phyloP scores from a whole-genome alignment of 129 eudicot genomes.

The Deinandra increscens region DNA sequence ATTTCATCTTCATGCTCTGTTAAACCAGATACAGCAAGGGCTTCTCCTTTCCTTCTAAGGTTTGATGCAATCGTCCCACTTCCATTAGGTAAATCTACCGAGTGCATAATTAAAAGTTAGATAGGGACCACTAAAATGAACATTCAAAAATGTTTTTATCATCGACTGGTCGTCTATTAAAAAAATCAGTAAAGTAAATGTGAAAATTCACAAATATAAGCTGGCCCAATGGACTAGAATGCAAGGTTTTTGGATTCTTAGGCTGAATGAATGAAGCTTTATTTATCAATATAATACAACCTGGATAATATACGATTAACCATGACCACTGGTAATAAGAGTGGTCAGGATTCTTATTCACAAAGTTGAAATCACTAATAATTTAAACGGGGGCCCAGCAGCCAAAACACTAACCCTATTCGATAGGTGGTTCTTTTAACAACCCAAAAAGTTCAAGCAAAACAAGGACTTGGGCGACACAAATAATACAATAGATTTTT shows the following conservation, averaged over 20 bases:
- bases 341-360: not conserved
- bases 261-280: not conserved
- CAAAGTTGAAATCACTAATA: not conserved
- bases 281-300: not conserved
- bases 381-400: not conserved
- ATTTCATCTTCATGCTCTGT: constrained; percentile 88
- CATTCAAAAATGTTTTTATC: not conserved
- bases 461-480: not conserved
- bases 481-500: not conserved
- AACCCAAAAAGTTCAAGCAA: not conserved
- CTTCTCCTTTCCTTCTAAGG: constrained; percentile 83
- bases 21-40: constrained; percentile 95
- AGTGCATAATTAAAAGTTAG: constrained; percentile 23
- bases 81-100: constrained; percentile 65
- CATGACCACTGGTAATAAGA: not conserved
- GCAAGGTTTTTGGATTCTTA: not conserved
- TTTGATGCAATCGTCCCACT: constrained; percentile 55
- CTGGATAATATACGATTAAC: not conserved
- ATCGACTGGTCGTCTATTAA: not conserved
- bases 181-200: not conserved
- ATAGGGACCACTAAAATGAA: not conserved
- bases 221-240: not conserved
- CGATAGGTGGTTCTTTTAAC: not conserved
- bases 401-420: not conserved
- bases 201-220: not conserved